These are phyloP conservation scores for Pseudopyrenochaeta lycopersici DNA, from an alignment of 2,329 filamentous ascomycete species.

Conservation along the genomic window DNA sequence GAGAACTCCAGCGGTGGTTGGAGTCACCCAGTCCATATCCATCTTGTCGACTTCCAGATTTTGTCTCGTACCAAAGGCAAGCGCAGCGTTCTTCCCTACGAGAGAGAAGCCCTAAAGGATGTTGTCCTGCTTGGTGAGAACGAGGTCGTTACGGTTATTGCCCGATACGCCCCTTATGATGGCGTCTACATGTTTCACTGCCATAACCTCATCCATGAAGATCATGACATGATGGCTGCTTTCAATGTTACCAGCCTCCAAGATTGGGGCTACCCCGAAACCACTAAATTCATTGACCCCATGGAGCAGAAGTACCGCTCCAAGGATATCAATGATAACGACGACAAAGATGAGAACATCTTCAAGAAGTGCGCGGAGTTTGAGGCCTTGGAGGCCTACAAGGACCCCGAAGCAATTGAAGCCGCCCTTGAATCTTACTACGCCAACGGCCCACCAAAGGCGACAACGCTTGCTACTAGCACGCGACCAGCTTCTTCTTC, in stretches of 20 bases:
- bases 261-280: conserved; percentile 44
- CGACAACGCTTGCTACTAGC: conserved; percentile 25
- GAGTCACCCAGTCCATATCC: conserved; percentile 66
- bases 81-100: conserved; percentile 59
- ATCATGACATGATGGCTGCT: conserved; percentile 57
- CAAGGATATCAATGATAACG: conserved; percentile 27
- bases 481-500: neutral
- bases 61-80: conserved; percentile 58
- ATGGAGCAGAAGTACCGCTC: conserved; percentile 42
- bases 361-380: conserved; percentile 34
- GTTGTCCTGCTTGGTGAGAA: conserved; percentile 63
- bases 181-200: conserved; percentile 62
- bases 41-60: conserved; percentile 67
- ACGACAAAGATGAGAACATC: conserved; percentile 32
- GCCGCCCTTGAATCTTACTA: conserved; percentile 39
- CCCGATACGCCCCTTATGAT: conserved; percentile 50
- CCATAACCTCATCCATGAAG: conserved; percentile 58
- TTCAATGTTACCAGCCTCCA: conserved; percentile 53
- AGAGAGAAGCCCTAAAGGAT: conserved; percentile 65
- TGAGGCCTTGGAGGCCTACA: conserved; percentile 41
- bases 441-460: conserved; percentile 22
- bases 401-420: conserved; percentile 31
- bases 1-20: conserved; percentile 61
- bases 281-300: conserved; percentile 44
- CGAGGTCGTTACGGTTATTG: conserved; percentile 51